Conservation (phyloP, 164 flowering plant genomes). For the Macadamia tetraphylla region DNA sequence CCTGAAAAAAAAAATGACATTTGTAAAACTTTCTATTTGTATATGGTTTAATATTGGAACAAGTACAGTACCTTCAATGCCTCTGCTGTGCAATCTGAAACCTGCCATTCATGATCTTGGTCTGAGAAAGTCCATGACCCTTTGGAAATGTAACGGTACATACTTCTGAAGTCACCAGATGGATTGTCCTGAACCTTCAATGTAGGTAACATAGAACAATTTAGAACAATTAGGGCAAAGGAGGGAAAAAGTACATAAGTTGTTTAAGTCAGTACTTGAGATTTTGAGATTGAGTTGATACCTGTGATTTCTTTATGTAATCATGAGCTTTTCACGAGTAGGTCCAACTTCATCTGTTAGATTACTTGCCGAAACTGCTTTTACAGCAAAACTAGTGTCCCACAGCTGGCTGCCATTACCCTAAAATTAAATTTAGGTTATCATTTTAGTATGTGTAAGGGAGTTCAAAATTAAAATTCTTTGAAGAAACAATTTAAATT, state of each 20-base stretch:
- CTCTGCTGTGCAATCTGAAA: slow-evolving; percentile 62
- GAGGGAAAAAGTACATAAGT: no score
- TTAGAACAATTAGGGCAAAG: no score
- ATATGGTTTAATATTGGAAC: not conserved
- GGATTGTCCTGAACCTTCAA: slow-evolving; percentile 32
- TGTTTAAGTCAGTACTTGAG: not conserved
- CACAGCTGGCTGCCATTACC: slow-evolving; percentile 7
- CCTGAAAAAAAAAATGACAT: slow-evolving; percentile 18
- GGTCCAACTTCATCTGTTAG: slow-evolving; percentile 16
- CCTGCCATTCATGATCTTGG: slow-evolving; percentile 56
- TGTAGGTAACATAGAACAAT: not conserved
- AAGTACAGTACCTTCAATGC: slow-evolving; percentile 32
- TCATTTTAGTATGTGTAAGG: no score
- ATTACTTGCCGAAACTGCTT: slow-evolving; percentile 13
- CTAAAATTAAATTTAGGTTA: no score
- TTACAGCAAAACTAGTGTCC: no score
- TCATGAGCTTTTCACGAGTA: slow-evolving; percentile 30
- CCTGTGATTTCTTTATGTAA: slow-evolving; percentile 29
- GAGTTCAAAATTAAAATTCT: no score
- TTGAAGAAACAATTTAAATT: no score
- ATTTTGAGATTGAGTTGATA: not conserved
- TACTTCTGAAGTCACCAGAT: slow-evolving; percentile 23
- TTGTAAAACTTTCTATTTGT: no score
- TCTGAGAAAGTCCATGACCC: slow-evolving; percentile 56
- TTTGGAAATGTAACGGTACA: slow-evolving; percentile 47